phyloP scores from a whole-genome alignment of 2,329 filamentous ascomycete species.

The Magnaporthales sp. region DNA sequence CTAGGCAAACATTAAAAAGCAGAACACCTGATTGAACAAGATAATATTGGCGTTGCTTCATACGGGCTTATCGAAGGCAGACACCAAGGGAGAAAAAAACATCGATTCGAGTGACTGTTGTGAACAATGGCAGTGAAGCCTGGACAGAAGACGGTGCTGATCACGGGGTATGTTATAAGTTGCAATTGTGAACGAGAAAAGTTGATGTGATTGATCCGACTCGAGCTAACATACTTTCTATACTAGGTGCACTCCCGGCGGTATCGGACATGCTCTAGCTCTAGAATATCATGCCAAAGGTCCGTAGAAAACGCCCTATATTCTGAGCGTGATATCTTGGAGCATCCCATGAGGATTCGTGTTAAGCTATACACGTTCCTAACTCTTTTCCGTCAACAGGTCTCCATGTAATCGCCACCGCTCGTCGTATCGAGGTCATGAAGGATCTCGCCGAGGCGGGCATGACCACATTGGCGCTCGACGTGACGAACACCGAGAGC shows the following conservation, averaged over 20 bases:
- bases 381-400: conserved; percentile 14
- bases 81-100: background rate
- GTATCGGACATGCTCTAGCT: conserved; percentile 26
- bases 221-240: background rate
- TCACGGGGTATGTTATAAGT: conserved; percentile 3
- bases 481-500: conserved; percentile 19
- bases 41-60: no score
- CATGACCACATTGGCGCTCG: conserved; percentile 17
- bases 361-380: background rate
- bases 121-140: conserved; percentile 1
- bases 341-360: background rate
- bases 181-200: background rate
- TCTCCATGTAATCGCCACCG: conserved; percentile 29
- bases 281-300: conserved; percentile 26
- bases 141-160: conserved; percentile 5
- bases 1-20: no score
- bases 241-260: conserved; percentile 26
- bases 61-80: background rate
- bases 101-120: background rate
- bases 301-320: conserved; percentile 8
- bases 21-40: no score
- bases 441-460: conserved; percentile 15
- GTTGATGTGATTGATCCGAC: background rate
- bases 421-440: conserved; percentile 25
- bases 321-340: no score